phyloP scores from a whole-genome alignment of 2,329 filamentous ascomycete species.

The Fusarium sp. region DNA sequence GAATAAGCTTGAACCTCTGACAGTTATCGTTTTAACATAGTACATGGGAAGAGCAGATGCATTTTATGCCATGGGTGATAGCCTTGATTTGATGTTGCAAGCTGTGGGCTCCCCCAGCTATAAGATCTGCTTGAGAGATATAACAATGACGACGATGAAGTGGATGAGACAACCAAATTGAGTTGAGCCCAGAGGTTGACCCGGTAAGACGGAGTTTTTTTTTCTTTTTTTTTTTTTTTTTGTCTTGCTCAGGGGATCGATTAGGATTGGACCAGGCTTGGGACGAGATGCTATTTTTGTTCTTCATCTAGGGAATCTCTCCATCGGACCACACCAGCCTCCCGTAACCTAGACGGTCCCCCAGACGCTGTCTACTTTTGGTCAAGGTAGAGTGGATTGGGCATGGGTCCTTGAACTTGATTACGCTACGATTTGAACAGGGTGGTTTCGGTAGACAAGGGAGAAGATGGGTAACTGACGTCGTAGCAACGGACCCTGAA shows the following conservation, averaged over 20 bases:
- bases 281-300: slow-evolving; percentile 29
- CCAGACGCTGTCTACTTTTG: neutral
- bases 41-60: neutral
- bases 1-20: slow-evolving; percentile 17
- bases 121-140: slow-evolving; percentile 32
- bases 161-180: slow-evolving; percentile 16
- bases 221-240: slow-evolving; percentile 8
- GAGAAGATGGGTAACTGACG: neutral
- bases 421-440: neutral
- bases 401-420: neutral
- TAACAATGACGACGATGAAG: slow-evolving; percentile 34
- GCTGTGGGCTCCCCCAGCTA: slow-evolving; percentile 10
- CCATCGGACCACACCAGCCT: slow-evolving; percentile 21
- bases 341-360: slow-evolving; percentile 4
- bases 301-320: slow-evolving; percentile 18
- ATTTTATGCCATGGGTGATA: neutral
- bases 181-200: neutral
- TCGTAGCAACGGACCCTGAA: slow-evolving; percentile 6
- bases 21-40: slow-evolving; percentile 22
- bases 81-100: slow-evolving; percentile 6
- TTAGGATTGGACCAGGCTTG: slow-evolving; percentile 5
- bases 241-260: neutral
- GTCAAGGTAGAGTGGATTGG: neutral
- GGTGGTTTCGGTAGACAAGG: slow-evolving; percentile 12
- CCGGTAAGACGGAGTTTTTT: slow-evolving; percentile 20